Evolutionary conservation across 176 grass and related monocot species (phyloP).

Genomic region (Lolium multiflorum): DNA sequence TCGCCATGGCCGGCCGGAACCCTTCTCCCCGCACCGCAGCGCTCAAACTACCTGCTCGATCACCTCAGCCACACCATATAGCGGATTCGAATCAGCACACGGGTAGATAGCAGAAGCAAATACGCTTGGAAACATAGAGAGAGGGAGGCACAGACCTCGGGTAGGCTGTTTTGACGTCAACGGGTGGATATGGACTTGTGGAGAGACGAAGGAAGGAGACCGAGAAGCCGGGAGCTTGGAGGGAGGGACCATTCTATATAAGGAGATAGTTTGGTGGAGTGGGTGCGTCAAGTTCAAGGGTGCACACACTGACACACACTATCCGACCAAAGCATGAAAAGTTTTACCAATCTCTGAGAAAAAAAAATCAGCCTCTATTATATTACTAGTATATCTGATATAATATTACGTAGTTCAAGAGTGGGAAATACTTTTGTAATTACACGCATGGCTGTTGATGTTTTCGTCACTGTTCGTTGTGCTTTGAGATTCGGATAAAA

Average conservation of each 20-base stretch:
- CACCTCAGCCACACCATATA: background rate
- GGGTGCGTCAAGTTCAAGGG: background rate
- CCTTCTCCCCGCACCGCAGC: no score
- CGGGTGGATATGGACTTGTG: background rate
- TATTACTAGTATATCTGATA: background rate
- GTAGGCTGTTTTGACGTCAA: background rate
- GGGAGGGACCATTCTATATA: background rate
- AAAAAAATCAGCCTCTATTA: no score
- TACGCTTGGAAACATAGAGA: background rate
- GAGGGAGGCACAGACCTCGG: background rate
- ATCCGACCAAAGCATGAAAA: no score
- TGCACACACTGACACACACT: no score
- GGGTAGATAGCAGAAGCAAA: background rate
- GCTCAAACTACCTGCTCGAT: slow-evolving; percentile 9
- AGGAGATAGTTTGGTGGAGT: slow-evolving; percentile 1
- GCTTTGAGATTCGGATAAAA: no score
- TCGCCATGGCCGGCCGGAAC: slow-evolving; percentile 30
- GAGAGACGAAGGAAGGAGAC: background rate
- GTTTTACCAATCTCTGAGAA: no score
- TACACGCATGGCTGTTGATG: no score
- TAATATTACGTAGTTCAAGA: no score
- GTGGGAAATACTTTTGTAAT: no score
- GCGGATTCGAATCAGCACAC: background rate
- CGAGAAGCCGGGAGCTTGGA: background rate
- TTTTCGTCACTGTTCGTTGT: no score